A percentile compares a stretch with the other conserved stretches of the same genome.
These are phyloP conservation scores for Nemania bipapillata DNA, from an alignment of 2,329 filamentous ascomycete genomes.

Conservation along the genomic window DNA sequence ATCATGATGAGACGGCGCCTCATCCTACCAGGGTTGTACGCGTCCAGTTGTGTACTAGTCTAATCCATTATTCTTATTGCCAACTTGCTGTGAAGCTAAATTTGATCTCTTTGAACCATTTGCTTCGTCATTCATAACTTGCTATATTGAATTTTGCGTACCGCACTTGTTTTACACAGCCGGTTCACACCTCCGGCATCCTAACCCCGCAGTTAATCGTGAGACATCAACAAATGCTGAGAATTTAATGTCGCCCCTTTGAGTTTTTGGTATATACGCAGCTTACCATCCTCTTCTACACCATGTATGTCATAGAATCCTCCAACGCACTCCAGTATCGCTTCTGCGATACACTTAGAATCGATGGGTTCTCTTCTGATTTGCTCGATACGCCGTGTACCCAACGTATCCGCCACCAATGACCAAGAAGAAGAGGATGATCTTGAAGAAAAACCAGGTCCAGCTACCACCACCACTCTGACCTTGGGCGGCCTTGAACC, in stretches of 20 bases:
- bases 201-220: slow-evolving; percentile 36
- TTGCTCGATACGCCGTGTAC: slow-evolving; percentile 82
- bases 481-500: slow-evolving; percentile 45
- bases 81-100: neutral
- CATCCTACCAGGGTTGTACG: neutral
- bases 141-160: slow-evolving; percentile 41
- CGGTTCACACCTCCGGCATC: slow-evolving; percentile 42
- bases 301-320: slow-evolving; percentile 22
- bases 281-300: slow-evolving; percentile 22
- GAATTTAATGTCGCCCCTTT: slow-evolving; percentile 35
- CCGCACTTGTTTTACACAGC: slow-evolving; percentile 47
- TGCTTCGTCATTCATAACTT: slow-evolving; percentile 39
- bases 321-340: slow-evolving; percentile 2
- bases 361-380: slow-evolving; percentile 67
- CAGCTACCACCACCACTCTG: slow-evolving; percentile 65
- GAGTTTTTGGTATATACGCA: slow-evolving; percentile 45
- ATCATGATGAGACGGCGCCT: neutral
- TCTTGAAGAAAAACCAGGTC: slow-evolving; percentile 79
- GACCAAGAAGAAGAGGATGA: slow-evolving; percentile 77
- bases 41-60: neutral
- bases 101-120: neutral
- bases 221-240: slow-evolving; percentile 37
- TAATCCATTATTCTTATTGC: neutral
- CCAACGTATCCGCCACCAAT: slow-evolving; percentile 83
- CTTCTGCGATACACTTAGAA: slow-evolving; percentile 56